These are phyloP conservation scores for Pythium rhizo-oryzae DNA, from an alignment of 352 stramenopile species.

Conservation along the genomic window DNA sequence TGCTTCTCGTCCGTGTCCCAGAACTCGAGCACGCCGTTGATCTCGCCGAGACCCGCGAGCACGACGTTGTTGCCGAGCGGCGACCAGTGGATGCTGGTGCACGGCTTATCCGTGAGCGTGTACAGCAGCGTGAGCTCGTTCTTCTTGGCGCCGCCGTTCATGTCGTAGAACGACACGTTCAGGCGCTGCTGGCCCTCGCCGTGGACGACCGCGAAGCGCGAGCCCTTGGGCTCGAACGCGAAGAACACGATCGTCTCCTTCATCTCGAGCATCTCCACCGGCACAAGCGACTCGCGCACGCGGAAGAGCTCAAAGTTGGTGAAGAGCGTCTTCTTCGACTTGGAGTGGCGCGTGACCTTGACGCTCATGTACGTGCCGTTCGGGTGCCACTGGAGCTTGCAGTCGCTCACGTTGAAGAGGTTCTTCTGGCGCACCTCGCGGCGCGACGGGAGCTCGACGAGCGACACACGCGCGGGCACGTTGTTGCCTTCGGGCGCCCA, in stretches of 20 bases:
- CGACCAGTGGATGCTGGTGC: slow-evolving; percentile 98
- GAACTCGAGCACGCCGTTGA: slow-evolving; percentile 97
- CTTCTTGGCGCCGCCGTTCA: slow-evolving; percentile 69
- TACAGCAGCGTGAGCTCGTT: slow-evolving; percentile 95
- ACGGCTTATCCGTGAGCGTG: slow-evolving; percentile 94
- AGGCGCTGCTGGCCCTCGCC: slow-evolving; percentile 92
- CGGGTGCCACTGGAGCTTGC: slow-evolving; percentile 96
- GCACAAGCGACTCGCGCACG: slow-evolving; percentile 94
- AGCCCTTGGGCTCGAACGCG: slow-evolving; percentile 96
- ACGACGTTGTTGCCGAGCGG: slow-evolving; percentile 94
- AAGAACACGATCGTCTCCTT: slow-evolving; percentile 97
- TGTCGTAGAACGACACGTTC: slow-evolving; percentile 98
- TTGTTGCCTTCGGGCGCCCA: slow-evolving; percentile 96
- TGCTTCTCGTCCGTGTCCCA: slow-evolving; percentile 97
- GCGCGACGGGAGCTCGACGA: slow-evolving; percentile 95
- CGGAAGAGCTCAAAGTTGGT: slow-evolving; percentile 99
- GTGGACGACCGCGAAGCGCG: slow-evolving; percentile 96
- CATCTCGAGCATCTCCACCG: slow-evolving; percentile 98
- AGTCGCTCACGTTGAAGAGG: slow-evolving; percentile 97
- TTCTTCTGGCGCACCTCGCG: slow-evolving; percentile 98
- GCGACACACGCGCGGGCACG: slow-evolving; percentile 95
- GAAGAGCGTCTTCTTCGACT: slow-evolving; percentile 98
- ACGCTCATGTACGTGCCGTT: slow-evolving; percentile 95
- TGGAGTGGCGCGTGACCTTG: slow-evolving; percentile 88
- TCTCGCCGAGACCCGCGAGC: slow-evolving; percentile 94